These are phyloP conservation scores for Candida glaebosa DNA, from an alignment of 805 yeast species.

Conservation along the genomic window DNA sequence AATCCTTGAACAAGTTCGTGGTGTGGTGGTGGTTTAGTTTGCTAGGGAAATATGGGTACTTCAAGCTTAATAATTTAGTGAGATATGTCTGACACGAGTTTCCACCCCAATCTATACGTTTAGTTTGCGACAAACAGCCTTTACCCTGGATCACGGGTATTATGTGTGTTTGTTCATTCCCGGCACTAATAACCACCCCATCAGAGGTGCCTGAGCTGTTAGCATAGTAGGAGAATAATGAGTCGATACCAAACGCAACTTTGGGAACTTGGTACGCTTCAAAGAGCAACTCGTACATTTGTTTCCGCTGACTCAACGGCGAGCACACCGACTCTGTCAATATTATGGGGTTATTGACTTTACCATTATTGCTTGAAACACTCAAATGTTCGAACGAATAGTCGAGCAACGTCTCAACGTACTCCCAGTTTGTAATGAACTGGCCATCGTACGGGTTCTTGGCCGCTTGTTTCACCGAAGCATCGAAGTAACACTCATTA, in stretches of 20 bases:
- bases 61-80: conserved; percentile 61
- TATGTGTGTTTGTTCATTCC: conserved; percentile 76
- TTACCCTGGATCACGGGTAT: conserved; percentile 76
- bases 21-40: conserved; percentile 63
- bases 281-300: conserved; percentile 77
- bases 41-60: conserved; percentile 90
- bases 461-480: conserved; percentile 61
- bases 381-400: conserved; percentile 79
- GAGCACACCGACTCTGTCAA: conserved; percentile 76
- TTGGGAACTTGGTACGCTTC: conserved; percentile 78
- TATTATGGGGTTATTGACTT: conserved; percentile 74
- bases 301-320: conserved; percentile 64
- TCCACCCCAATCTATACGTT: conserved; percentile 93
- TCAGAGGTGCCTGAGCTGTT: conserved; percentile 37
- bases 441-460: conserved; percentile 86
- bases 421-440: conserved; percentile 88
- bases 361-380: conserved; percentile 44
- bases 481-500: conserved; percentile 72
- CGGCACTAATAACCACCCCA: conserved; percentile 81
- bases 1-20: conserved; percentile 65
- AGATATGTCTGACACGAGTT: conserved; percentile 64
- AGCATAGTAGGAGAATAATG: conserved; percentile 68
- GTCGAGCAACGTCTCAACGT: conserved; percentile 76
- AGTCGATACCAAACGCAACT: conserved; percentile 78
- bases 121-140: conserved; percentile 63